Percentiles rank a stretch among this genome's conserved stretches.
These are phyloP conservation scores for Bertia moriformis DNA, from an alignment of 2,329 filamentous ascomycete species.

Conservation along the genomic window DNA sequence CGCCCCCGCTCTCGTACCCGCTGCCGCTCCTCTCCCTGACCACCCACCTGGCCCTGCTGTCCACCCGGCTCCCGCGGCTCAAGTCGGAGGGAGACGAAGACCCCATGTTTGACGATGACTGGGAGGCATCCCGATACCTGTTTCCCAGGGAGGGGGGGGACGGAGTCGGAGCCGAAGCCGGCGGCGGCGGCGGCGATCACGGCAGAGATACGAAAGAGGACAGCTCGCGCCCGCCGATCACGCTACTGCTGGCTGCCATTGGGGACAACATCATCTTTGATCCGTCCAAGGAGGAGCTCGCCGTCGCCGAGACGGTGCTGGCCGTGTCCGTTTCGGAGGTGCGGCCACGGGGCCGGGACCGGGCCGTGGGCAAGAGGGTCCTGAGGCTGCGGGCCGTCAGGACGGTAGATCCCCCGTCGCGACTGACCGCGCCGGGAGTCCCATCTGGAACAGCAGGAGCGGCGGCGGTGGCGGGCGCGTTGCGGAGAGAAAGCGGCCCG, in stretches of 20 bases:
- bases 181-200: too few species aligned
- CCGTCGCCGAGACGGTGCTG: conserved; percentile 77
- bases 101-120: conserved; percentile 95
- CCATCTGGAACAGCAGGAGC: conserved; percentile 41
- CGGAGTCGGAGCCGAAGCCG: conserved; percentile 2
- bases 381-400: conserved; percentile 54
- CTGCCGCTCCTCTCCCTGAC: conserved; percentile 84
- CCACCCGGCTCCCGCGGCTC: conserved; percentile 68
- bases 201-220: conserved; percentile 7
- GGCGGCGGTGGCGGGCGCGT: conserved; percentile 11
- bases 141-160: conserved; percentile 40
- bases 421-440: conserved; percentile 58
- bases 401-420: conserved; percentile 61
- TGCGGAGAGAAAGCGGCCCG: conserved; percentile 23
- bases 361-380: conserved; percentile 9
- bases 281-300: conserved; percentile 77
- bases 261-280: conserved; percentile 88
- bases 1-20: conserved; percentile 82
- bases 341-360: conserved; percentile 6
- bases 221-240: conserved; percentile 59
- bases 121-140: conserved; percentile 70
- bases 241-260: conserved; percentile 75
- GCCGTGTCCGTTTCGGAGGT: conserved; percentile 63
- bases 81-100: conserved; percentile 89
- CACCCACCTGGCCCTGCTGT: conserved; percentile 80